Evolutionary conservation across 305 asterid genomes (phyloP), one percentile per base, ranked within the genome.

Genomic region (Fraxinus latifolia): DNA sequence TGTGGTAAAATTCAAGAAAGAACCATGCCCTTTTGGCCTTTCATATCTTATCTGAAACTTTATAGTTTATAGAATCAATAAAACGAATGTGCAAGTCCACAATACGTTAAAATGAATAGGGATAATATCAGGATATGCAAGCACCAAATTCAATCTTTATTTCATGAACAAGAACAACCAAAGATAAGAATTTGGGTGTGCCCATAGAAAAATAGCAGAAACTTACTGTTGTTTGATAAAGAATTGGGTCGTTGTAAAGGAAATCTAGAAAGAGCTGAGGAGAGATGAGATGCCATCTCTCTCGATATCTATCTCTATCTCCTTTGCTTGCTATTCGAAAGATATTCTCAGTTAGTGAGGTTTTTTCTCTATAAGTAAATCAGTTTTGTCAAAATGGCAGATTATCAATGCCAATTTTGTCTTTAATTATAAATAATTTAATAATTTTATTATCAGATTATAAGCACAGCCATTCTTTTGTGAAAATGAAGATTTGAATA

Each of bases 211-310:
- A 53, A 73, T 34, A 84, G 76, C 12, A 31, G 37, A 77, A 2
- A 76, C 90, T 83, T 81, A 91, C 91, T 42, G 68, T 77, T 87
- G 50, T 83, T 86, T 11, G 89, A 74, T 31, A 83, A 83, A 78
- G 89, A 81, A 74, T 81, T 81, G 65, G 88, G 80, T 70, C 85
- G 86, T 82, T 87, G 89, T 65, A 67, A 58, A 34, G 86, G 75
- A 83, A 89, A 89, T 1, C 79, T 74, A 8, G 88, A 80, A 15
- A 88, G 82, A 44, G 92, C 90, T 60, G 91, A 87, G 47, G 92
- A 90, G 89, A 90, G 89, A 82, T 90, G 90, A 74, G 86, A 85
- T 82, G 89, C 87, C 89, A 89, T 87, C 87, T 78, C 79, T 79
- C 87, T 42, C 83, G 70, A 83, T 36, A 27, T 79, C 77, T 36